phyloP scores from a whole-genome alignment of 805 yeast species.

The Ogataea thermomethanolica region DNA sequence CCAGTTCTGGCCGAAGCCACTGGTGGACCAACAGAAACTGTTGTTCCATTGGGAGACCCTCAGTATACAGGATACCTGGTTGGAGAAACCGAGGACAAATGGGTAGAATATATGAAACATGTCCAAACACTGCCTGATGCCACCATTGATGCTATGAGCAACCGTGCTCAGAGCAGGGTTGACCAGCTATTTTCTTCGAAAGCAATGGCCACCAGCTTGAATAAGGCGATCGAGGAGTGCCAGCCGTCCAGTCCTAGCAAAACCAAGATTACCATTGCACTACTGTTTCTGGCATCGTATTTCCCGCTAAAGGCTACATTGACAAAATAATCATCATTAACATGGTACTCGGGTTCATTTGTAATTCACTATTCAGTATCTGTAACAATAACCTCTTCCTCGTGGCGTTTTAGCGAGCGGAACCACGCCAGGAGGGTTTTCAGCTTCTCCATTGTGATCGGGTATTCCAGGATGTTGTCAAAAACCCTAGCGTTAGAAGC shows the following conservation, averaged over 20 bases:
- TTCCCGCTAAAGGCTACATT: no score
- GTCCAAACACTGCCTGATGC: slow-evolving; percentile 27
- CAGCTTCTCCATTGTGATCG: slow-evolving; percentile 42
- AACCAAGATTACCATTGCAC: neutral
- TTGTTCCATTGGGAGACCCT: slow-evolving; percentile 35
- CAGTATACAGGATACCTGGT: slow-evolving; percentile 59
- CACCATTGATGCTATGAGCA: slow-evolving; percentile 9
- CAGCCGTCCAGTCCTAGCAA: slow-evolving; percentile 11
- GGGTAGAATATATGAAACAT: slow-evolving; percentile 51
- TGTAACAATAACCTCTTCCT: slow-evolving; percentile 33
- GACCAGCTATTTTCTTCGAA: slow-evolving; percentile 40
- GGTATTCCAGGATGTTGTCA: slow-evolving; percentile 73
- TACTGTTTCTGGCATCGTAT: slow-evolving; percentile 1
- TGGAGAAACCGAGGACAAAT: slow-evolving; percentile 42
- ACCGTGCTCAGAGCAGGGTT: slow-evolving; percentile 35
- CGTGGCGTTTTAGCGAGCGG: slow-evolving; percentile 17
- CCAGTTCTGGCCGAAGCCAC: slow-evolving; percentile 83
- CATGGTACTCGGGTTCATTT: neutral
- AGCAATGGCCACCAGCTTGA: slow-evolving; percentile 36
- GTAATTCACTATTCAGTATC: slow-evolving; percentile 29
- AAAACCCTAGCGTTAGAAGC: slow-evolving; percentile 54
- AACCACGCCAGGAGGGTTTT: slow-evolving; percentile 28
- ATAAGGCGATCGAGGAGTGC: slow-evolving; percentile 15
- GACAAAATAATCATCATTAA: neutral
- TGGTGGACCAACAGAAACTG: slow-evolving; percentile 92